Evolutionary conservation across 2,329 filamentous ascomycete genomes (phyloP), one percentile per base, ranked within the genome.

Genomic region (Diaporthe ampelina): DNA sequence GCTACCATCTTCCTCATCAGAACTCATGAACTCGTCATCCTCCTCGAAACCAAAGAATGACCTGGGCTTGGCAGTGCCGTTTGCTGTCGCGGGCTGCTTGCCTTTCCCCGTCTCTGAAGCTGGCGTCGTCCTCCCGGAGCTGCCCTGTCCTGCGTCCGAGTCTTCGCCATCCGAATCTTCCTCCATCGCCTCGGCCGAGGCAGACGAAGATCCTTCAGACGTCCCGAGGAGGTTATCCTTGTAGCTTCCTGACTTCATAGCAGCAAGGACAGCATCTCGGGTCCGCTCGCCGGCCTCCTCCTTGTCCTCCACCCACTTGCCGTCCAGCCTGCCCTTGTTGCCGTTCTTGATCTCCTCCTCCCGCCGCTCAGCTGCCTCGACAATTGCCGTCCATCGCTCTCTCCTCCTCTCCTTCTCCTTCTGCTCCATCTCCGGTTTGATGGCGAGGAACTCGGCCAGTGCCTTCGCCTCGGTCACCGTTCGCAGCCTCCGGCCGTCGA

Each of bases 341-440:
- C 94, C 95, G 75, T 92, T 91, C 82, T 91, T 92, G 69, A 98
- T 90, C 80, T 98, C 95, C 48, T 95, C 93, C 79, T 97, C 93
- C 78, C 92, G 93, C 76, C 91, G 90, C 82, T 98, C 96, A 0
- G 97, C 92, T 74, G 93, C 88, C 65, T 96, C 94, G 17, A 98
- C 93, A 72, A 98, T 93, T 80, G 95, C 91, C 82, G 98, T 92
- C 95, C 95, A 98, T 63, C 95, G 88, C 83, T 94, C 91, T 59
- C 94, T 90, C 63, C 95, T 91, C 83, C 94, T 93, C 81, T 98
- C 95, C 80, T 95, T 96, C 82, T 98, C 95, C 81, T 94, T 94
- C 83, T 93, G 92, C 77, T 98, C 97, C 96, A 99, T 98, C 76
- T 98, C 96, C 0, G 97, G 97, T 82, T 98, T 98, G 78, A 97